Percentiles rank a stretch among this genome's conserved stretches.
Evolutionary conservation across 2,329 filamentous ascomycete species (phyloP).

Genomic region (Rachicladosporium sp.): DNA sequence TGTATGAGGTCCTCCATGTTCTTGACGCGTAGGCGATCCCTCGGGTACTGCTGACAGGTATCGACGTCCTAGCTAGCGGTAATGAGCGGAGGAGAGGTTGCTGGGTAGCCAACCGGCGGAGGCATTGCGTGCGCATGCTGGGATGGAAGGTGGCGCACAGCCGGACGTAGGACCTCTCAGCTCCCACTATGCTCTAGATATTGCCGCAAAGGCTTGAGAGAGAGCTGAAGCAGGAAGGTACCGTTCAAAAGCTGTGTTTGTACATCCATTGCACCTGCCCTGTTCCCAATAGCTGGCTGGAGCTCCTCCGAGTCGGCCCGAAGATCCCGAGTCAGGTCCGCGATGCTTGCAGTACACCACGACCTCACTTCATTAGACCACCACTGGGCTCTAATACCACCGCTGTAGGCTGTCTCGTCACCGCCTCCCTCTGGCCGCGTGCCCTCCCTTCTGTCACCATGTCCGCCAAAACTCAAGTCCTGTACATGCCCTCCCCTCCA

Average conservation of each 20-base stretch:
- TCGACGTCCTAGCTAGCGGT: too few relatives aligned
- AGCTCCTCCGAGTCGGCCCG: conserved; percentile 4
- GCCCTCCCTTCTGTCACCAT: too few relatives aligned
- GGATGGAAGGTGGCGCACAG: conserved; percentile 15
- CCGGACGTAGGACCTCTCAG: conserved; percentile 6
- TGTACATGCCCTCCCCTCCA: too few relatives aligned
- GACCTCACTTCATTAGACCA: too few relatives aligned
- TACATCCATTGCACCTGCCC: background rate
- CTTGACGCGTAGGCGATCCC: conserved; percentile 12
- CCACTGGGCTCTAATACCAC: too few relatives aligned
- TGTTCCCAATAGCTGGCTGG: conserved; percentile 1
- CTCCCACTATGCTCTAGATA: background rate
- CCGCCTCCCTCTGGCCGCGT: too few relatives aligned
- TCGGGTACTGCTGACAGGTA: conserved; percentile 16
- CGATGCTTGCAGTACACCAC: too few relatives aligned
- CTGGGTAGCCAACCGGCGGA: conserved; percentile 22
- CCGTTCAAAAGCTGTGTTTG: conserved; percentile 5
- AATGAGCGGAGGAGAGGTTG: conserved; percentile 13
- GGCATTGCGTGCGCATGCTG: conserved; percentile 28
- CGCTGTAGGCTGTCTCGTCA: too few relatives aligned
- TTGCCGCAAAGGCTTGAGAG: conserved; percentile 4
- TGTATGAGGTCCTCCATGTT: conserved; percentile 9
- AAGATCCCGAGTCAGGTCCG: too few relatives aligned
- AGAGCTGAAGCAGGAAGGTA: conserved; percentile 3
- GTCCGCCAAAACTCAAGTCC: too few relatives aligned